Percentiles rank a stretch among this genome's conserved stretches.
Conservation (phyloP, 768 basidiomycete species). For the Suillus discolor region DNA sequence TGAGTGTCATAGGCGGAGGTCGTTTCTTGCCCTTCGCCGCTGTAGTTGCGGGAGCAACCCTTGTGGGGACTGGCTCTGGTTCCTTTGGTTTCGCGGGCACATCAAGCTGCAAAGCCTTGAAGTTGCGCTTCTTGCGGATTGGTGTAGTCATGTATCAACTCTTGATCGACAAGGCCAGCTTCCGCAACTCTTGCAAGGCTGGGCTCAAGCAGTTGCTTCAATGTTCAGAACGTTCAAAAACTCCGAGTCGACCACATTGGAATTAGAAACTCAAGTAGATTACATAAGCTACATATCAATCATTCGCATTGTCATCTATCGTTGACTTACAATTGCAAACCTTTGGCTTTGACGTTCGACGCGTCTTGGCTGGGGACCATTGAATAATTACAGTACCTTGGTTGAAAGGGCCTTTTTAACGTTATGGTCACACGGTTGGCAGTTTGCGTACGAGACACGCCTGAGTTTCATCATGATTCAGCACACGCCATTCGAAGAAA, state of each 20-base stretch:
- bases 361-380: not conserved
- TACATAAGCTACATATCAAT: not conserved
- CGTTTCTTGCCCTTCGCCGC: slow-evolving; percentile 62
- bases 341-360: not conserved
- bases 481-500: too few relatives aligned
- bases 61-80: slow-evolving; percentile 46
- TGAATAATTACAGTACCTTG: not conserved
- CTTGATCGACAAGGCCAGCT: slow-evolving; percentile 10
- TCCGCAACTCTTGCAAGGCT: slow-evolving; percentile 2
- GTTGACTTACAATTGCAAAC: not conserved
- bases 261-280: not conserved
- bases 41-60: slow-evolving; percentile 44
- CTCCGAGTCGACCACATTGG: not conserved
- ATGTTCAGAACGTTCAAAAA: not conserved
- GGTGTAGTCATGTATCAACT: slow-evolving; percentile 48
- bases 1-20: slow-evolving; percentile 82
- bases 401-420: not conserved
- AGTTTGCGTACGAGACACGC: not conserved
- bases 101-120: slow-evolving; percentile 81
- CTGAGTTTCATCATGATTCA: not conserved
- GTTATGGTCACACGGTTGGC: not conserved
- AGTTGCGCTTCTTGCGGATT: slow-evolving; percentile 90
- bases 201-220: not conserved
- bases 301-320: too few relatives aligned
- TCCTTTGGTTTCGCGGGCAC: slow-evolving; percentile 48